Evolutionary conservation across 1,139 yeast genomes (phyloP), one percentile per base, ranked within the genome.

Genomic region (Yamadazyma dendronema): DNA sequence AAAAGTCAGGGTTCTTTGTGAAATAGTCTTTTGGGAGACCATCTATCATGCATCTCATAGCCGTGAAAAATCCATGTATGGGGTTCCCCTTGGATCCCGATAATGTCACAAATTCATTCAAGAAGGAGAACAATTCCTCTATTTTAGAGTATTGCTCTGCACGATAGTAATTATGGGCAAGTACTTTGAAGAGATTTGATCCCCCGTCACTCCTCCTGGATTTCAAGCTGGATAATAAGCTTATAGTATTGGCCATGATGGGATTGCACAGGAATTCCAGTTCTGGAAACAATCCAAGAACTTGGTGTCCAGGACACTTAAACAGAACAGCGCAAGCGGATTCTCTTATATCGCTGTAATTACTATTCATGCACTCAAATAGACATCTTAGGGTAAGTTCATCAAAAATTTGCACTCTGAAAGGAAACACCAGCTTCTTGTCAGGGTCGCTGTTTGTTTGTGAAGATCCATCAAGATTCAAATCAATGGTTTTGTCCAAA

Each of bases 191-290:
- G 11, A 82, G 62, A 30, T 81, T 72, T 0, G 96, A 90, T 8
- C 94, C 96, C 17, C 90, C 83, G 44, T 90, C 97, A 35, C 89
- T 84, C 42, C 72, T 78, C 40, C 89, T 74, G 16, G 90, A 94
- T 33, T 80, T 77, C 47, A 77, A 65, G 35, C 79, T 80, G 4
- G 63, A 52, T 34, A 87, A 57, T 54, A 81, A 62, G 0, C 52
- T 43, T 17, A 72, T 46, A 0, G 83, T 17, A 10, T 17, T 13
- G 3, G 14, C 33, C 3, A 29, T 19, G 7, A 29, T 29, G 22
- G 6, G 6, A 9, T 19, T 19, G 22, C 9, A 6, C 22, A 19
- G 22, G 22, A 7, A 29, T 23, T n/a, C 23, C 11, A 5, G 13
- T 12, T 17, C 6, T 24, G 27, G 27, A 24, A 24, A 24, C 11